Conservation (phyloP, 1,284 basidiomycete genomes). For the Trichosporon sp. region DNA sequence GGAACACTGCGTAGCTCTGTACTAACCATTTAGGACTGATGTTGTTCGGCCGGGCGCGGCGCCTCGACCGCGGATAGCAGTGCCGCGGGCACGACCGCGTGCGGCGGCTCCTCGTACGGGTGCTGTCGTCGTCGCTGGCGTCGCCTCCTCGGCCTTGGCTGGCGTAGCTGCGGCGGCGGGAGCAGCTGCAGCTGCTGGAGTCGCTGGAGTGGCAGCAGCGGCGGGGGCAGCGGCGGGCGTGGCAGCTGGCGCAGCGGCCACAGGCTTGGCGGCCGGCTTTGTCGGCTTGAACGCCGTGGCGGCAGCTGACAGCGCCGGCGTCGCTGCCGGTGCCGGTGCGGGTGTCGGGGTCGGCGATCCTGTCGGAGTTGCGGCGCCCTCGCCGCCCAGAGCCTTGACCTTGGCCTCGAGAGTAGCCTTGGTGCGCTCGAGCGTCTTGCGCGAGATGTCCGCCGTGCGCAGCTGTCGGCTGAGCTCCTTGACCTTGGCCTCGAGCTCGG, state of each 20-base stretch:
- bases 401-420: constrained; percentile 29
- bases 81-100: constrained; percentile 8
- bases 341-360: constrained; percentile 6
- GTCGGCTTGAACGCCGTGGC: constrained; percentile 8
- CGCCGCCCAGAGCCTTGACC: constrained; percentile 25
- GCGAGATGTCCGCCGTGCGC: constrained; percentile 37
- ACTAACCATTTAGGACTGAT: constrained; percentile 8
- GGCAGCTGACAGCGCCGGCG: not conserved
- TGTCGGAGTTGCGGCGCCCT: not conserved
- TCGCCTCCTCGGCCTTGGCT: not conserved
- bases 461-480: constrained; percentile 35
- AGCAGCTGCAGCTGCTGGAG: constrained; percentile 2
- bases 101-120: not conserved
- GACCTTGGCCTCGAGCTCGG: constrained; percentile 33
- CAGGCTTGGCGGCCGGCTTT: constrained; percentile 4
- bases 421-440: constrained; percentile 37
- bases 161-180: not conserved
- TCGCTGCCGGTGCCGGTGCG: constrained; percentile 9
- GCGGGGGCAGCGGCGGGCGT: constrained; percentile 1
- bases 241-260: not conserved
- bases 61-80: constrained; percentile 8
- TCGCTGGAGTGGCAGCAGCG: not conserved
- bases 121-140: constrained; percentile 7
- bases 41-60: constrained; percentile 6
- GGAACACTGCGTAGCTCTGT: not conserved